Percentiles rank a stretch among this genome's conserved stretches.
Evolutionary conservation across 495 filamentous ascomycete species (phyloP).

Genomic region (Xylaria bambusicola): DNA sequence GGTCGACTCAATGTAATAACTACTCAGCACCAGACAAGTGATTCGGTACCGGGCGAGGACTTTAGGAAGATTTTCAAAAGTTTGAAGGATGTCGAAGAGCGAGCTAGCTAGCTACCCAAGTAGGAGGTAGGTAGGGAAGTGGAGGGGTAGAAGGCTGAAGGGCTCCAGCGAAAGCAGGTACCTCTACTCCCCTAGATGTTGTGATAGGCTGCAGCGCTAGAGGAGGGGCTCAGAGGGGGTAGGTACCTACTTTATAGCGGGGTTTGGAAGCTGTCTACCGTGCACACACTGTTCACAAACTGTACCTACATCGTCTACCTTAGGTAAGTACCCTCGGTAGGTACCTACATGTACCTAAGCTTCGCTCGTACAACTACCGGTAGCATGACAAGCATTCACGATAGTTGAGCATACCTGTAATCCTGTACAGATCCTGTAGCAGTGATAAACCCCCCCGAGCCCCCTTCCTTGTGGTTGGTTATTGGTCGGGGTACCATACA

Average conservation of each 20-base stretch:
- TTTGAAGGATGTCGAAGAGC: no score
- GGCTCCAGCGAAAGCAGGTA: neutral
- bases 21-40: neutral
- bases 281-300: no score
- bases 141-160: conserved; percentile 12
- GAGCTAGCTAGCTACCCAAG: neutral
- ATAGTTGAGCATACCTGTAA: no score
- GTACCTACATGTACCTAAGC: no score
- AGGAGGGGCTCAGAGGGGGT: neutral
- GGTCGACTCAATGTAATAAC: neutral
- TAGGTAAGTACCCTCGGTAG: no score
- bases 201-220: neutral
- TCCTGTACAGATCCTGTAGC: neutral
- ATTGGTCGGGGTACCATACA: no score
- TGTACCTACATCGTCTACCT: no score
- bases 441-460: neutral
- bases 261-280: no score
- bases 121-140: neutral
- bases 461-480: no score
- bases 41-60: neutral
- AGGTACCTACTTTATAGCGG: no score
- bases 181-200: no score
- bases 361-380: neutral
- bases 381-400: no score
- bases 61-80: neutral